Base-by-base conservation (phyloP, 192 early-diverging fungal species). In the Helicostylum pulchrum region DNA sequence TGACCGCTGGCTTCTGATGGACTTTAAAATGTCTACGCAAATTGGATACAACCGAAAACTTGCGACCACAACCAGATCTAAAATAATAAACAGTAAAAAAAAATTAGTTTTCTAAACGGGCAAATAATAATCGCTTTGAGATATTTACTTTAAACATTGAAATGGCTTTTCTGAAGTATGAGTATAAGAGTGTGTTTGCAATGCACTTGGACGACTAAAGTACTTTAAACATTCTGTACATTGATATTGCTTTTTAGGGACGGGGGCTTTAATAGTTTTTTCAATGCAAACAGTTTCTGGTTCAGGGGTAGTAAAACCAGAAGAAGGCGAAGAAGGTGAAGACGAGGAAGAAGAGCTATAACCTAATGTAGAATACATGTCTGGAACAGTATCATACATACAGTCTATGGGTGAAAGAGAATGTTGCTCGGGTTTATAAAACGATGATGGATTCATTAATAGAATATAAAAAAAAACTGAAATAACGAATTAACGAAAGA, bases 41-140 rank as follows among this genome's bases (percentile, higher is more conserved):
- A 61, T 87, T 87, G 69, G 84, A 86, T 62, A 85, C 74, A 21
- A 87, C 85, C 15, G 85, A 83, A 64, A 87, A 87, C 44, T 69
- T 66, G 66, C 82, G 79, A 39, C 76, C 79, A 61, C 85, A 87
- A 30, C 80, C 65, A 44, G 26, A 21, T 23, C 64, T 65, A 21
- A n/a, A n/a, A 15, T 45, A 21, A 2, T 56, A 36, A 36, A 23
- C 34, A n/a, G n/a, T n/a, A n/a, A n/a, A n/a, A n/a, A n/a, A n/a
- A n/a, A n/a, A n/a, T n/a, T n/a, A n/a, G n/a, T n/a, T n/a, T n/a
- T n/a, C n/a, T n/a, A n/a, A n/a, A n/a, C n/a, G n/a, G n/a, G n/a
- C n/a, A n/a, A n/a, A n/a, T n/a, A n/a, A n/a, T n/a, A n/a, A n/a
- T n/a, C n/a, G n/a, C n/a, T n/a, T n/a, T n/a, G n/a, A n/a, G n/a